A percentile compares a stretch with the other conserved stretches of the same genome.
phyloP scores from a whole-genome alignment of 768 basidiomycete genomes.

The Psilocybe subaeruginosa region DNA sequence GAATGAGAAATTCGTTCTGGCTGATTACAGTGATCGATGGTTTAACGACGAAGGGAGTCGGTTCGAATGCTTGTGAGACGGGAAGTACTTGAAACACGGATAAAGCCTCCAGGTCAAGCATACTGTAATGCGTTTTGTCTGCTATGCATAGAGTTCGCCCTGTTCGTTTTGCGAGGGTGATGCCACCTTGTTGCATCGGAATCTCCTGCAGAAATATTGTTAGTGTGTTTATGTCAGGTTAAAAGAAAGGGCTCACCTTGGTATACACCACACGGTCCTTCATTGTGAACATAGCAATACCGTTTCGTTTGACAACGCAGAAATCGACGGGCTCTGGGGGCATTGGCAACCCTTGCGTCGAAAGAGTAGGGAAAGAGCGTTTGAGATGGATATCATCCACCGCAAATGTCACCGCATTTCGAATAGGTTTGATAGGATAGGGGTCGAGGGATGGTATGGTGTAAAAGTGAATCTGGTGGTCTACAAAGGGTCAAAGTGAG shows the following conservation, averaged over 20 bases:
- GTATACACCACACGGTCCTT: constrained; percentile 65
- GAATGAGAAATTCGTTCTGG: constrained; percentile 81
- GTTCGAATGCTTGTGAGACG: constrained; percentile 66
- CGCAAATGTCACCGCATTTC: constrained; percentile 79
- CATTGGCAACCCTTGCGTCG: constrained; percentile 36
- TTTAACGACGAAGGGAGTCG: constrained; percentile 44
- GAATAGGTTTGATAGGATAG: constrained; percentile 76
- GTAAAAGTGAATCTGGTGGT: constrained; percentile 76
- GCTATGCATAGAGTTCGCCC: constrained; percentile 74
- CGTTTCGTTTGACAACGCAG: constrained; percentile 69
- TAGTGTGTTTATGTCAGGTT: background rate
- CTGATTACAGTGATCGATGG: constrained; percentile 78
- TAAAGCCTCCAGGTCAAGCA: constrained; percentile 77
- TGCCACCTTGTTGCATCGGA: constrained; percentile 60
- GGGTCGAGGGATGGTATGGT: constrained; percentile 80
- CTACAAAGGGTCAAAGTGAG: constrained; percentile 32
- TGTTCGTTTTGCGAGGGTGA: constrained; percentile 58
- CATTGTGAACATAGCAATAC: constrained; percentile 66
- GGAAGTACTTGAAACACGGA: constrained; percentile 77
- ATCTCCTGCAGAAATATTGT: constrained; percentile 57
- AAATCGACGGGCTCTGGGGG: constrained; percentile 63
- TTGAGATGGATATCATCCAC: constrained; percentile 78
- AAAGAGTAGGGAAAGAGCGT: constrained; percentile 43
- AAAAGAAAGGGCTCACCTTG: constrained; percentile 44
- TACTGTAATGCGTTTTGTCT: constrained; percentile 70